Percentiles rank a stretch among this genome's conserved stretches.
phyloP scores from a whole-genome alignment of 2,329 filamentous ascomycete genomes.

The Emydomyces testavorans region DNA sequence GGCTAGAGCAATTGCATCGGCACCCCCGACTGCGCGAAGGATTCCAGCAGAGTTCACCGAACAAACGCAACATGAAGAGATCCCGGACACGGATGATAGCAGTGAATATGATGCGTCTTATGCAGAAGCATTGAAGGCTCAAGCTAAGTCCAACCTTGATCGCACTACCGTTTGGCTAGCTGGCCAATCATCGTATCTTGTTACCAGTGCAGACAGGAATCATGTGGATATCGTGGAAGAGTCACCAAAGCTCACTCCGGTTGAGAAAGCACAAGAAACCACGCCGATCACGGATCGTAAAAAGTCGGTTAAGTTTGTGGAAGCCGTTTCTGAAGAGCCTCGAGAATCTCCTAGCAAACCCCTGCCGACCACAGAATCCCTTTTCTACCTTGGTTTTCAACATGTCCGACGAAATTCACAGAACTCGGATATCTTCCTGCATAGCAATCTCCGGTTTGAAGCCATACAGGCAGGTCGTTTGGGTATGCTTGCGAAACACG shows the following conservation, averaged over 20 bases:
- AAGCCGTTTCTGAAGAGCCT: conserved; percentile 32
- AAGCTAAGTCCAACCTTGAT: conserved; percentile 62
- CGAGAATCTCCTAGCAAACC: conserved; percentile 5
- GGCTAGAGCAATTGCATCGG: conserved; percentile 37
- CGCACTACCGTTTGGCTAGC: conserved; percentile 77
- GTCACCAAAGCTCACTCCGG: neutral
- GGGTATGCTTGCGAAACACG: conserved; percentile 59
- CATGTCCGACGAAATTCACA: conserved; percentile 49
- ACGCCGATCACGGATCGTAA: neutral
- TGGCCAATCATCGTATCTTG: conserved; percentile 62
- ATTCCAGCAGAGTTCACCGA: conserved; percentile 33
- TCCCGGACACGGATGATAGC: conserved; percentile 21
- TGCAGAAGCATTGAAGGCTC: conserved; percentile 57
- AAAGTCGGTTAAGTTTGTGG: conserved; percentile 26
- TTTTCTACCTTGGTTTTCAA: conserved; percentile 82
- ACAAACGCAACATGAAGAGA: conserved; percentile 19
- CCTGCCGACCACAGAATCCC: conserved; percentile 51
- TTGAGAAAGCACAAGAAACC: no score
- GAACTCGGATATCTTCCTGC: conserved; percentile 65
- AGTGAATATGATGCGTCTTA: conserved; percentile 66
- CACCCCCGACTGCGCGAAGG: conserved; percentile 57
- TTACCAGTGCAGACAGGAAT: neutral
- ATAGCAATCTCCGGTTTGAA: conserved; percentile 75
- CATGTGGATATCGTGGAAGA: neutral
- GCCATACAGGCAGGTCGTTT: conserved; percentile 74